These are phyloP conservation scores for Cocos nucifera DNA, from an alignment of 176 grass and related monocot species.

Conservation along the genomic window DNA sequence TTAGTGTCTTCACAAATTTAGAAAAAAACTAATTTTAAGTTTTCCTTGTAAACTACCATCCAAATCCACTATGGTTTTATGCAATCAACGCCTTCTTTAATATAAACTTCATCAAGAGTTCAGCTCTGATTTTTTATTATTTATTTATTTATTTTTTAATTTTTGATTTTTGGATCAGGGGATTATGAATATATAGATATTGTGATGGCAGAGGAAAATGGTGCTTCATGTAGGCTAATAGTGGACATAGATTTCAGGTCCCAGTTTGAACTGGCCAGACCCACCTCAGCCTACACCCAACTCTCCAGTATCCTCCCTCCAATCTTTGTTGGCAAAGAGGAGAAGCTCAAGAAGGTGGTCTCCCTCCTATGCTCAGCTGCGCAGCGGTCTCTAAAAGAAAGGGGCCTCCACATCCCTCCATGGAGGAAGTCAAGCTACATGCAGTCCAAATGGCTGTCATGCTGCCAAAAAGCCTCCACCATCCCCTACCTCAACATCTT, in stretches of 20 bases:
- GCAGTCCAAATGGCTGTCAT: constrained; percentile 57
- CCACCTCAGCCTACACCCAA: constrained; percentile 44
- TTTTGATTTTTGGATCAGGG: constrained; percentile 25
- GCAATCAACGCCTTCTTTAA: too few species aligned
- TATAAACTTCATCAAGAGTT: too few species aligned
- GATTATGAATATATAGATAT: constrained; percentile 68
- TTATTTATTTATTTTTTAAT: too few species aligned
- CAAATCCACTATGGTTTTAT: too few species aligned
- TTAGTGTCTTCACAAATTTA: too few species aligned
- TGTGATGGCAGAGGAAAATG: constrained; percentile 7
- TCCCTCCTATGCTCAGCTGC: constrained; percentile 42
- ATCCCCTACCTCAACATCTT: too few species aligned
- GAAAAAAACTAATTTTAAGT: too few species aligned
- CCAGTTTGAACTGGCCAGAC: constrained; percentile 60
- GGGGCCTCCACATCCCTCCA: constrained; percentile 64
- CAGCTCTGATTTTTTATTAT: too few species aligned
- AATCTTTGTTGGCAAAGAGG: constrained; percentile 40
- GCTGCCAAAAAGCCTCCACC: constrained; percentile 4
- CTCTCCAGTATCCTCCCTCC: constrained; percentile 31
- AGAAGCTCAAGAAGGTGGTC: constrained; percentile 48
- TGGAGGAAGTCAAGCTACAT: constrained; percentile 61
- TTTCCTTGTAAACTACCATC: too few species aligned
- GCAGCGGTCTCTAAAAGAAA: constrained; percentile 53
- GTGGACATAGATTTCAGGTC: constrained; percentile 64
- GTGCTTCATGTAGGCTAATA: constrained; percentile 22